Evolutionary conservation across 2,329 filamentous ascomycete genomes (phyloP).

Genomic region (Talaromyces sp.): DNA sequence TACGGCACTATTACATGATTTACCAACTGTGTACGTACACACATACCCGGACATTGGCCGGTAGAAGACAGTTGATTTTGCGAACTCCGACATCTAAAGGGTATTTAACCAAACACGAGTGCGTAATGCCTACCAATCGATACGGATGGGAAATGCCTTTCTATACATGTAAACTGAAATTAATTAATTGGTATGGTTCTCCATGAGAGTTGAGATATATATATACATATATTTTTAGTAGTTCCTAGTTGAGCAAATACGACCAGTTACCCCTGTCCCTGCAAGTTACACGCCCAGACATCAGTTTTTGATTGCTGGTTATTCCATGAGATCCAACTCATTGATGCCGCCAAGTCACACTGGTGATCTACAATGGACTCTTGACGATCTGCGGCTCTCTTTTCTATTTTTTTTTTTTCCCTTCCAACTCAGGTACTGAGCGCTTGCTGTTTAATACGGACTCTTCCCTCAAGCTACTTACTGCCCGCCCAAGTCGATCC

Average conservation of each 20-base stretch:
- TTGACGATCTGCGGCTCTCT: slow-evolving; percentile 4
- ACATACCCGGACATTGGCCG: neutral
- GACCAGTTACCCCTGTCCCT: neutral
- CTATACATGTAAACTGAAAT: neutral
- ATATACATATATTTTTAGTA: neutral
- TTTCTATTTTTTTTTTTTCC: neutral
- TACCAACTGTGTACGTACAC: neutral
- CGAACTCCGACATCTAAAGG: neutral
- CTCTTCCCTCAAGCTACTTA: neutral
- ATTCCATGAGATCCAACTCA: slow-evolving; percentile 7
- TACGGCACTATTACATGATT: neutral
- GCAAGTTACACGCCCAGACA: neutral
- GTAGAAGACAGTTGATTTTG: neutral
- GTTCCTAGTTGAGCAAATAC: neutral
- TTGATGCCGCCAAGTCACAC: slow-evolving; percentile 12
- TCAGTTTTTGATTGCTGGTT: neutral
- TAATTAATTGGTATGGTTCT: neutral
- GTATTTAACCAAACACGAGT: neutral
- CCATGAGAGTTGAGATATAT: neutral
- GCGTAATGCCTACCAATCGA: neutral
- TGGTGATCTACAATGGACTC: slow-evolving; percentile 1
- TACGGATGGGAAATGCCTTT: neutral
- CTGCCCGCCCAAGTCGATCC: neutral
- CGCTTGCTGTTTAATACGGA: neutral
- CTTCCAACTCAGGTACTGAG: neutral